Evolutionary conservation across 768 basidiomycete genomes (phyloP).

Genomic region (Boletus rufocinnamomeus): DNA sequence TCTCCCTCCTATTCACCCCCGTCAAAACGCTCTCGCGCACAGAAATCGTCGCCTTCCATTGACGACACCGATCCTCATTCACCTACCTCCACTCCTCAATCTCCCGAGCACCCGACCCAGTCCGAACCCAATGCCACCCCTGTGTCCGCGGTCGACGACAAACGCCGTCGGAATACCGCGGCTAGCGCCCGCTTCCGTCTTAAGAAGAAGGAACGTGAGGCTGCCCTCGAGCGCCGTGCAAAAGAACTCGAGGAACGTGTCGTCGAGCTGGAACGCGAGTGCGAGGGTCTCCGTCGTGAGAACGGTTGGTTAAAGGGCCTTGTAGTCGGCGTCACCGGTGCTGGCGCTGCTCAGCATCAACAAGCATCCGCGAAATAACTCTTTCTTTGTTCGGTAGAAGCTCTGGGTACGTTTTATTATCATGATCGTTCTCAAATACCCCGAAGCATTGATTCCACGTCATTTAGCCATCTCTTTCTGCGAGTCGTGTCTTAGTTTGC

Average conservation of each 20-base stretch:
- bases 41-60: slow-evolving; percentile 47
- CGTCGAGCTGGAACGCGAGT: slow-evolving; percentile 84
- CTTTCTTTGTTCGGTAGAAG: not conserved
- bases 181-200: slow-evolving; percentile 91
- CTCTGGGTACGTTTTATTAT: slow-evolving; percentile 2
- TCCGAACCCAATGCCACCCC: slow-evolving; percentile 21
- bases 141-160: slow-evolving; percentile 74
- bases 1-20: slow-evolving; percentile 23
- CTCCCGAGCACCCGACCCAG: slow-evolving; percentile 31
- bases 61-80: slow-evolving; percentile 21
- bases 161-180: slow-evolving; percentile 90
- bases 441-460: not conserved
- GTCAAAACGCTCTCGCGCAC: slow-evolving; percentile 57
- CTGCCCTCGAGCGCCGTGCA: slow-evolving; percentile 79
- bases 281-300: slow-evolving; percentile 83
- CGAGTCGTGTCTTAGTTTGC: slow-evolving; percentile 1
- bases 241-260: slow-evolving; percentile 85
- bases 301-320: slow-evolving; percentile 92
- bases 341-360: slow-evolving; percentile 43
- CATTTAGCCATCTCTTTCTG: not conserved
- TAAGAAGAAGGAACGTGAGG: slow-evolving; percentile 96
- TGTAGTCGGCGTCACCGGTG: slow-evolving; percentile 85
- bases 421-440: not conserved
- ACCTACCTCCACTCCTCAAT: slow-evolving; percentile 33
- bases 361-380: slow-evolving; percentile 24